Evolutionary conservation across 768 basidiomycete species (phyloP).

Genomic region (Podaxis pistillaris): DNA sequence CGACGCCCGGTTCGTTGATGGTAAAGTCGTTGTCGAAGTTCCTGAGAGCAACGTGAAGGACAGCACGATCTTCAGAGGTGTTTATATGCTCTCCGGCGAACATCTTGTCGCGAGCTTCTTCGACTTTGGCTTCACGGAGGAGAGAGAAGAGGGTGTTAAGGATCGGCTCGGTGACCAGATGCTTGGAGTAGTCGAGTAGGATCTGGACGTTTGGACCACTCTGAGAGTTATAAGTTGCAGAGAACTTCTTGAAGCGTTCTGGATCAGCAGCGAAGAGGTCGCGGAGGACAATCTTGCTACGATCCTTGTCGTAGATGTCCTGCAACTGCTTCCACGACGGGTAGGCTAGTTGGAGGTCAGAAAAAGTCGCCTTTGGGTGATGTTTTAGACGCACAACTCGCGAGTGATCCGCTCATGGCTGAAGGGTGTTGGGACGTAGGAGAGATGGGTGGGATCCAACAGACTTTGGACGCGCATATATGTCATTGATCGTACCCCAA

Average conservation of each 20-base stretch:
- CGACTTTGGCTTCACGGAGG: conserved; percentile 83
- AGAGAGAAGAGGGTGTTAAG: conserved; percentile 75
- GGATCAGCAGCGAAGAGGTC: conserved; percentile 93
- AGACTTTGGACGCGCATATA: not conserved
- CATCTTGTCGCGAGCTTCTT: conserved; percentile 87
- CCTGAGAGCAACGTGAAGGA: conserved; percentile 92
- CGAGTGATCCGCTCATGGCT: conserved; percentile 8
- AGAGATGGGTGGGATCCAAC: not conserved
- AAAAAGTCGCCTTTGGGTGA: not conserved
- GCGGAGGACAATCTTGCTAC: conserved; percentile 76
- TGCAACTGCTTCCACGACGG: conserved; percentile 90
- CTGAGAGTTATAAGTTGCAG: conserved; percentile 66
- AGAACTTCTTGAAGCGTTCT: conserved; percentile 83
- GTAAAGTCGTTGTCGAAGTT: conserved; percentile 66
- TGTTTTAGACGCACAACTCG: not conserved
- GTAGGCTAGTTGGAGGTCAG: conserved; percentile 60
- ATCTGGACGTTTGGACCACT: conserved; percentile 71
- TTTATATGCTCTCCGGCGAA: conserved; percentile 97
- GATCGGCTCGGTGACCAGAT: conserved; percentile 87
- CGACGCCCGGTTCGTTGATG: conserved; percentile 77
- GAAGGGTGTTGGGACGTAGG: not conserved
- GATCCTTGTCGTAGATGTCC: conserved; percentile 71
- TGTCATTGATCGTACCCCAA: not conserved
- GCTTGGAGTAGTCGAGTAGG: conserved; percentile 96
- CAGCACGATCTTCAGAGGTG: conserved; percentile 96